These are phyloP conservation scores for Alternaria infectoria DNA, from an alignment of 2,329 filamentous ascomycete genomes.

Conservation along the genomic window DNA sequence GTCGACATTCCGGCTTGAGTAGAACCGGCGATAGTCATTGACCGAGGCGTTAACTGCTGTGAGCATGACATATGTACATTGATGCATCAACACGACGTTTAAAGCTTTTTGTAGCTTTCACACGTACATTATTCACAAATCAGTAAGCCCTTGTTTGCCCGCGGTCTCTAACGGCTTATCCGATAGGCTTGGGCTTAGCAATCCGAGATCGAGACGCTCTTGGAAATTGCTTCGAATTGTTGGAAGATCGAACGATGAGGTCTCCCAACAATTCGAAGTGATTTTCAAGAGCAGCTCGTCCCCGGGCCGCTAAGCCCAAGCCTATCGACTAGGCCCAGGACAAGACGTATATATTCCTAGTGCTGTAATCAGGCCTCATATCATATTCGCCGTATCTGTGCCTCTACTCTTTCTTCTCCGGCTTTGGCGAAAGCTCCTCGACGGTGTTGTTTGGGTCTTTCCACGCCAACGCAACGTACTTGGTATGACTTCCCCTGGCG, in stretches of 20 bases:
- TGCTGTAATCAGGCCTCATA: not conserved
- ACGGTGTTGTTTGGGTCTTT: conserved; percentile 68
- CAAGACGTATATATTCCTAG: conserved; percentile 10
- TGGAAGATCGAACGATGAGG: not conserved
- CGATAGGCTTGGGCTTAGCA: not conserved
- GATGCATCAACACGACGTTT: not conserved
- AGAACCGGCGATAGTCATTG: not conserved
- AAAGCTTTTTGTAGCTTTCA: not conserved
- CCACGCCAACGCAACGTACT: conserved; percentile 67
- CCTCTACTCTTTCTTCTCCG: conserved; percentile 30
- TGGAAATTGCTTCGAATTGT: not conserved
- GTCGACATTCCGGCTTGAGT: not conserved
- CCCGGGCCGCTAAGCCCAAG: not conserved
- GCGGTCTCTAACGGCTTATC: not conserved
- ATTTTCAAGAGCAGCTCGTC: not conserved
- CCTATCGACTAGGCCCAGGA: not conserved
- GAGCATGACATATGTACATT: conserved; percentile 5
- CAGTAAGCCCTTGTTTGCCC: not conserved
- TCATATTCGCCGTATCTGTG: not conserved
- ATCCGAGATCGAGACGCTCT: not conserved
- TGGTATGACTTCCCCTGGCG: conserved; percentile 71
- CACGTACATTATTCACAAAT: not conserved
- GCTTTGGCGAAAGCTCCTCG: conserved; percentile 59
- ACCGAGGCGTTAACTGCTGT: not conserved
- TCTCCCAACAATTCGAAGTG: not conserved